phyloP scores from a whole-genome alignment of 2,329 filamentous ascomycete genomes.

The Fusarium lyarnte region DNA sequence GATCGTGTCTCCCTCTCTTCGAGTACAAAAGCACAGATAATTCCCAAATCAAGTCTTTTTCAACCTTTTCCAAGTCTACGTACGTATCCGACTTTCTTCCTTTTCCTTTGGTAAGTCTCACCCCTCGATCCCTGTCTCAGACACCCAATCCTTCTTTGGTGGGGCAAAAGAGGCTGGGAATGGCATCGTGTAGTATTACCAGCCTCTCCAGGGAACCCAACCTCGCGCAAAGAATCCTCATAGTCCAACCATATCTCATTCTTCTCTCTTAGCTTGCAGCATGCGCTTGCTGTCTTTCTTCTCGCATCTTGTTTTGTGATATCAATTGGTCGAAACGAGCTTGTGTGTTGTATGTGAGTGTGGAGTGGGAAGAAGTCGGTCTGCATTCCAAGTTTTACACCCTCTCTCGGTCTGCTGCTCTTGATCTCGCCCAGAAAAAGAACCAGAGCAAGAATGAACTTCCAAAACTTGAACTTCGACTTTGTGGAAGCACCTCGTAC shows the following conservation, averaged over 20 bases:
- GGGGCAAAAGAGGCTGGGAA: slow-evolving; percentile 42
- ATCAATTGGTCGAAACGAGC: slow-evolving; percentile 48
- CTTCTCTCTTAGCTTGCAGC: slow-evolving; percentile 39
- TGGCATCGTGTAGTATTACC: slow-evolving; percentile 30
- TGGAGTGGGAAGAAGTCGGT: slow-evolving; percentile 46
- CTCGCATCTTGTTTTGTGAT: slow-evolving; percentile 44
- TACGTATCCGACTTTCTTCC: background rate
- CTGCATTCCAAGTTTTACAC: slow-evolving; percentile 32
- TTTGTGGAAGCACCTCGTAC: slow-evolving; percentile 52
- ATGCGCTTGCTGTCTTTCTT: slow-evolving; percentile 42
- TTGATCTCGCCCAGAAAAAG: slow-evolving; percentile 31
- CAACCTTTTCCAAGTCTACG: background rate
- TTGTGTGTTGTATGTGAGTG: slow-evolving; percentile 40
- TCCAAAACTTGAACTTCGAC: slow-evolving; percentile 49
- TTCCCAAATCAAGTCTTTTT: background rate
- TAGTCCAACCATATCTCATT: slow-evolving; percentile 49
- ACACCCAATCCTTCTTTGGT: slow-evolving; percentile 25
- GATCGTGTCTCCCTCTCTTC: background rate
- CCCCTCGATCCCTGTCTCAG: slow-evolving; percentile 9
- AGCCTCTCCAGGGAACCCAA: slow-evolving; percentile 41
- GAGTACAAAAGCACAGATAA: background rate
- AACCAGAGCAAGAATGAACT: slow-evolving; percentile 48
- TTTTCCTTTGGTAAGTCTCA: slow-evolving; percentile 24
- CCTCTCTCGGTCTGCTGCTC: background rate
- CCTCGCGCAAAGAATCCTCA: slow-evolving; percentile 40